Evolutionary conservation across 2,329 filamentous ascomycete genomes (phyloP).

Genomic region (Fonsecaea monophora): DNA sequence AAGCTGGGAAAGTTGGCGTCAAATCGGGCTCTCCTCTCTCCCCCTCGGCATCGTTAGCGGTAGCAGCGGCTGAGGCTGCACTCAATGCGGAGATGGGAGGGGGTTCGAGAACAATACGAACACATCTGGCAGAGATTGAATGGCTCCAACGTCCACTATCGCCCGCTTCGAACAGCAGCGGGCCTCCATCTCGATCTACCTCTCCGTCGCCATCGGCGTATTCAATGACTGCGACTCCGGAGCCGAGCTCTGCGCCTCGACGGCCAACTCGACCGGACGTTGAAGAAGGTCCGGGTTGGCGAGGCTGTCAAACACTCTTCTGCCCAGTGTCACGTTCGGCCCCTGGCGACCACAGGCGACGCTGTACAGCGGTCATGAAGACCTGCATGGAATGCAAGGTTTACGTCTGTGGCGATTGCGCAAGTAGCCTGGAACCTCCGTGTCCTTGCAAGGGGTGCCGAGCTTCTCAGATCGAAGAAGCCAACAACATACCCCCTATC

Average conservation of each 20-base stretch:
- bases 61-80: conserved; percentile 9
- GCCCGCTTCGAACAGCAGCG: conserved; percentile 43
- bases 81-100: conserved; percentile 17
- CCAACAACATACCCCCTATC: neutral
- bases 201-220: conserved; percentile 48
- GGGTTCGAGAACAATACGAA: conserved; percentile 20
- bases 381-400: conserved; percentile 56
- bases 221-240: conserved; percentile 51
- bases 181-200: conserved; percentile 49
- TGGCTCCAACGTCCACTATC: conserved; percentile 37
- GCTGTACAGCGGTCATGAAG: conserved; percentile 52
- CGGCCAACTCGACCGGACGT: conserved; percentile 13
- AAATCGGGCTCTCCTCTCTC: neutral
- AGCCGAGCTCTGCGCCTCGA: conserved; percentile 45
- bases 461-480: conserved; percentile 20
- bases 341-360: conserved; percentile 54
- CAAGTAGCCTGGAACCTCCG: conserved; percentile 39
- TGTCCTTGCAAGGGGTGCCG: conserved; percentile 40
- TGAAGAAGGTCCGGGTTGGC: conserved; percentile 47
- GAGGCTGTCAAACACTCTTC: conserved; percentile 57
- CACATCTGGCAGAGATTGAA: conserved; percentile 36
- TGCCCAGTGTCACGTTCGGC: conserved; percentile 51
- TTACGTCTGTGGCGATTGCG: conserved; percentile 55
- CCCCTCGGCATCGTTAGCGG: neutral
- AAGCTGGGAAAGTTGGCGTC: conserved; percentile 2